phyloP scores from a whole-genome alignment of 192 early-diverging fungal genomes.

The Chytriomyces hyalinus region DNA sequence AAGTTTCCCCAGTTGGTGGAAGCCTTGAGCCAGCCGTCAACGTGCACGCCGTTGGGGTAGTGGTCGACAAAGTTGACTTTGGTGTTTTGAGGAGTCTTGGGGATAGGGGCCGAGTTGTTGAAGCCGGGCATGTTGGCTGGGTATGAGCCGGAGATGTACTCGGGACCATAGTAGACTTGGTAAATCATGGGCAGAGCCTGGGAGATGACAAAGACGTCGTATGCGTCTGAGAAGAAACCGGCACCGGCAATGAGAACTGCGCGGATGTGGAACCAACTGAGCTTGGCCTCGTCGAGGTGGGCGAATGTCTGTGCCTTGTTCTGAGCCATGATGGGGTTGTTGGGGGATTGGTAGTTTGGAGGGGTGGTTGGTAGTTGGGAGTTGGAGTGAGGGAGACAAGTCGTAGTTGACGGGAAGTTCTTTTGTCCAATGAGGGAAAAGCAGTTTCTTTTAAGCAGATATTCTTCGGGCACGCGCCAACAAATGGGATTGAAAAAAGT shows the following conservation, averaged over 20 bases:
- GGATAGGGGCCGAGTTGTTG: not conserved
- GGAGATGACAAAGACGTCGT: constrained; percentile 93
- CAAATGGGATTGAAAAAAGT: too few species aligned
- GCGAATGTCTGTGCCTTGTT: constrained; percentile 29
- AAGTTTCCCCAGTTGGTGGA: constrained; percentile 88
- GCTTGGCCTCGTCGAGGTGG: constrained; percentile 41
- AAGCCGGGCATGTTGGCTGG: constrained; percentile 53
- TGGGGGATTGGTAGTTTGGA: not conserved
- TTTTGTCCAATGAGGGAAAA: too few species aligned
- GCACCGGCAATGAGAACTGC: constrained; percentile 55
- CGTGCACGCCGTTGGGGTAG: constrained; percentile 34
- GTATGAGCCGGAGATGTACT: constrained; percentile 80
- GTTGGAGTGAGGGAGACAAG: not conserved
- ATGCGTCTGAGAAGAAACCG: constrained; percentile 86
- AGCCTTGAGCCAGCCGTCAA: constrained; percentile 87
- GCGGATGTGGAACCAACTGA: constrained; percentile 47
- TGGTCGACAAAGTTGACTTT: constrained; percentile 29
- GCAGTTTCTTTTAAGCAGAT: too few species aligned
- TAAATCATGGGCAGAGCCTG: constrained; percentile 78
- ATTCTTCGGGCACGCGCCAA: too few species aligned
- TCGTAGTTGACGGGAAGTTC: too few species aligned
- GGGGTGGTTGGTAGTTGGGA: not conserved
- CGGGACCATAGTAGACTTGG: constrained; percentile 88
- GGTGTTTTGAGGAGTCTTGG: constrained; percentile 40
- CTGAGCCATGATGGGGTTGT: not conserved